Percentiles rank a stretch among this genome's conserved stretches.
Conservation (phyloP, 148 eudicot genomes). For the Mesembryanthemum crystallinum region DNA sequence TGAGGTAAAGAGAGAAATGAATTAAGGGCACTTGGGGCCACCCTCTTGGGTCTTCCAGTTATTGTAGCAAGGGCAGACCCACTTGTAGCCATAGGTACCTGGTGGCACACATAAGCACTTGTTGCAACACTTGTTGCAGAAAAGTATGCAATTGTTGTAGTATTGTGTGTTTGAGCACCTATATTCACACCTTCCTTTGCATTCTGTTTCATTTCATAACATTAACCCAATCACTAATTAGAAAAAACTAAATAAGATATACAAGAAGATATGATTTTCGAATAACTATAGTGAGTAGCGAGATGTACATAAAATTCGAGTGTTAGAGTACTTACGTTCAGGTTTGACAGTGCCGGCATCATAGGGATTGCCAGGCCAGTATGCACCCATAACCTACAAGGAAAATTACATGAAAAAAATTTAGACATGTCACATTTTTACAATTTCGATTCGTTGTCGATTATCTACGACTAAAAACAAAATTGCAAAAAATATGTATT, state of each 20-base stretch:
- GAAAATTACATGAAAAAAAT: neutral
- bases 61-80: slow-evolving; percentile 40
- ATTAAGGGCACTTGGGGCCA: slow-evolving; percentile 46
- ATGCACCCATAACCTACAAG: slow-evolving; percentile 18
- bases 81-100: slow-evolving; percentile 44
- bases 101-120: slow-evolving; percentile 44
- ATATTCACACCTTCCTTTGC: too few species aligned
- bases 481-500: too few species aligned
- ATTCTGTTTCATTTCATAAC: too few species aligned
- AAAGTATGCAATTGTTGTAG: slow-evolving; percentile 33
- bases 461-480: too few species aligned
- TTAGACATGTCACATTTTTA: too few species aligned
- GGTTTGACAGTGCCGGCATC: slow-evolving; percentile 18
- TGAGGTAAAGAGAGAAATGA: too few species aligned
- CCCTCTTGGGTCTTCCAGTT: slow-evolving; percentile 48
- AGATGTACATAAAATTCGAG: too few species aligned
- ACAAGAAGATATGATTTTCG: too few species aligned
- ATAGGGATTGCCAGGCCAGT: neutral
- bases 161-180: neutral
- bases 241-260: neutral
- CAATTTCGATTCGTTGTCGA: too few species aligned
- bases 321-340: slow-evolving; percentile 15
- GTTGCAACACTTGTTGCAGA: slow-evolving; percentile 37
- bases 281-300: too few species aligned
- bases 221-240: too few species aligned